A percentile compares a stretch with the other conserved stretches of the same genome.
These are phyloP conservation scores for Lizonia empirigonia DNA, from an alignment of 2,329 filamentous ascomycete species.

Conservation along the genomic window DNA sequence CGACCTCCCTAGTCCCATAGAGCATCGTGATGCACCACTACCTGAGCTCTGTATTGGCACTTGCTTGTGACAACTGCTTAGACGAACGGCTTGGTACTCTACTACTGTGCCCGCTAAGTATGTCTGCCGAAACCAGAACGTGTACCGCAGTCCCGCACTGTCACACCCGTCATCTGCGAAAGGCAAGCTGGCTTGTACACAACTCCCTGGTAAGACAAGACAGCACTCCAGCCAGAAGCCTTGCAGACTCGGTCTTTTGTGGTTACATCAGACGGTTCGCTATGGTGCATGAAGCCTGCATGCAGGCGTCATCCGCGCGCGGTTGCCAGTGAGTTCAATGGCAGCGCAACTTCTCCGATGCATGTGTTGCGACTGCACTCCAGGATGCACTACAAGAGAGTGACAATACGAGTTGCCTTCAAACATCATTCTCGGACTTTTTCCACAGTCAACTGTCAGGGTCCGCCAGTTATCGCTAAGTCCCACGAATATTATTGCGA, in stretches of 20 bases:
- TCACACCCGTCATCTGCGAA: not conserved
- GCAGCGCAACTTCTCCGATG: not conserved
- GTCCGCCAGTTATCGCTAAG: not conserved
- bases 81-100: too few species aligned
- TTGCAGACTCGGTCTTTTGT: not conserved
- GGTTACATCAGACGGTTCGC: not conserved
- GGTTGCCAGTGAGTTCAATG: not conserved
- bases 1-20: too few species aligned
- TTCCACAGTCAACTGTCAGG: not conserved
- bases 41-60: too few species aligned
- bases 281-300: not conserved
- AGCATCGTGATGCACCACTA: too few species aligned
- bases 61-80: too few species aligned
- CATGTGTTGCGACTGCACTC: not conserved
- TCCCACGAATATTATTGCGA: not conserved
- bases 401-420: not conserved
- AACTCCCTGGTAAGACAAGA: constrained; percentile 2
- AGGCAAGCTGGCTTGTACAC: not conserved
- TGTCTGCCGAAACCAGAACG: not conserved
- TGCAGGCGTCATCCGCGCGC: not conserved
- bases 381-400: not conserved
- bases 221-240: not conserved
- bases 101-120: not conserved
- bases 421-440: not conserved
- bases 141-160: not conserved